Percentiles rank a stretch among this genome's conserved stretches.
Conservation (phyloP, 805 yeast species). For the Blastobotrys attinorum region DNA sequence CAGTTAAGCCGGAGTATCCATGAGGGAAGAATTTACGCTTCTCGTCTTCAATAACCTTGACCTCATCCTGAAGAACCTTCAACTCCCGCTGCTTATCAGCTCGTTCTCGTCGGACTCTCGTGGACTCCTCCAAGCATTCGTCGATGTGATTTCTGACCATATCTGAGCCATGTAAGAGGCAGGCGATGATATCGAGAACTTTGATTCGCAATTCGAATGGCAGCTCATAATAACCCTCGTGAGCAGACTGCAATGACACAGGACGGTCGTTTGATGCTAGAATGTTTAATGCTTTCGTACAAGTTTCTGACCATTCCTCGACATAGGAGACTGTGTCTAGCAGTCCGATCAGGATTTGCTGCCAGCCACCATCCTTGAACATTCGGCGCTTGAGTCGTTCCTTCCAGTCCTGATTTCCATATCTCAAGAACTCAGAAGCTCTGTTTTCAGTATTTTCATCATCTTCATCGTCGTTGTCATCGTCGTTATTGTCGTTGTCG, state of each 20-base stretch:
- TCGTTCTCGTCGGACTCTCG: constrained; percentile 55
- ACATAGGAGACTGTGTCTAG: constrained; percentile 52
- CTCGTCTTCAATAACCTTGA: constrained; percentile 39
- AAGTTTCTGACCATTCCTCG: constrained; percentile 43
- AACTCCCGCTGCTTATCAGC: constrained; percentile 58
- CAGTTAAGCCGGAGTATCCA: constrained; percentile 8
- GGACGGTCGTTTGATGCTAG: constrained; percentile 46
- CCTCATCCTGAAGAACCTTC: constrained; percentile 44
- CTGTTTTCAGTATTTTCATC: constrained; percentile 21
- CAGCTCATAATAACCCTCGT: constrained; percentile 49
- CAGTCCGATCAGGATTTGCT: constrained; percentile 65
- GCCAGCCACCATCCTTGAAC: constrained; percentile 84
- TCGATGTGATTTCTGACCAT: constrained; percentile 60
- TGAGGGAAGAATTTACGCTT: constrained; percentile 25
- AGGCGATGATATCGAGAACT: constrained; percentile 54
- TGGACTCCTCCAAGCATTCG: constrained; percentile 54
- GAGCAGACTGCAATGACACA: constrained; percentile 43
- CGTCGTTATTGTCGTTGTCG: constrained; percentile 21
- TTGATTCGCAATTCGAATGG: constrained; percentile 47
- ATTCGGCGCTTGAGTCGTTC: constrained; percentile 66
- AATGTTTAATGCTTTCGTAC: constrained; percentile 41
- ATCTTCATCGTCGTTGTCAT: constrained; percentile 23
- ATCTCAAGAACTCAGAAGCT: constrained; percentile 12
- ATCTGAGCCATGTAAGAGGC: constrained; percentile 51
- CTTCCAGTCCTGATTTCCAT: constrained; percentile 47